Evolutionary conservation across 345 rosid genomes (phyloP).

Genomic region (Brassica carinata): DNA sequence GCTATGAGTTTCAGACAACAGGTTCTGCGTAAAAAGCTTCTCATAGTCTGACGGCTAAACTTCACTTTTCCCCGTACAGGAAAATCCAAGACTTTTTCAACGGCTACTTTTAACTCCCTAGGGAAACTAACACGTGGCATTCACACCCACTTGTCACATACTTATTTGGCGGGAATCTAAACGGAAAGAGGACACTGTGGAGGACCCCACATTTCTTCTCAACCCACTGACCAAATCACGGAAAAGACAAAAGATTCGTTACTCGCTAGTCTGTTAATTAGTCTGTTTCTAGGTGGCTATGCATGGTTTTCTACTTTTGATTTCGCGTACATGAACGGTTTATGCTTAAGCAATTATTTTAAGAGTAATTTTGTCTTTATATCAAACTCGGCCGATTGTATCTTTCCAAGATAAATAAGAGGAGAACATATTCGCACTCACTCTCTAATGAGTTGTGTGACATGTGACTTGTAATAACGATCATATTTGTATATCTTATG

Average conservation of each 20-base stretch:
- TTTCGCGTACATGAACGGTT: no score
- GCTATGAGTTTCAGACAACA: slow-evolving; percentile 17
- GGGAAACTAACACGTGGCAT: slow-evolving; percentile 44
- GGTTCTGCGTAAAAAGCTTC: slow-evolving; percentile 23
- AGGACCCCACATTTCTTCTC: slow-evolving; percentile 12
- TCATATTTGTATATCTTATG: no score
- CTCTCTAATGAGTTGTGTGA: no score
- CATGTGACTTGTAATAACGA: no score
- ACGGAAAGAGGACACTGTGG: slow-evolving; percentile 15
- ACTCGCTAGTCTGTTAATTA: no score
- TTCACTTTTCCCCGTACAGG: slow-evolving; percentile 32
- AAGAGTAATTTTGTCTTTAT: background rate
- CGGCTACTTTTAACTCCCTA: slow-evolving; percentile 52
- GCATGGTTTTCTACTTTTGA: background rate
- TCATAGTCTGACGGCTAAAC: slow-evolving; percentile 32
- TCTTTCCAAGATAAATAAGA: no score
- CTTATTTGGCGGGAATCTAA: slow-evolving; percentile 47
- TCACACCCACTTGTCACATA: slow-evolving; percentile 8
- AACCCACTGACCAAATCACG: slow-evolving; percentile 30
- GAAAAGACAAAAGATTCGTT: background rate
- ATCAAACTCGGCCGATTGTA: no score
- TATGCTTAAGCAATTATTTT: background rate
- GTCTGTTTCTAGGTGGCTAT: background rate
- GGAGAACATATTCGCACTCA: no score
- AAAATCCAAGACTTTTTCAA: slow-evolving; percentile 35